Base-by-base conservation (phyloP, 2,329 filamentous ascomycete genomes). In the Talaromyces sp. region DNA sequence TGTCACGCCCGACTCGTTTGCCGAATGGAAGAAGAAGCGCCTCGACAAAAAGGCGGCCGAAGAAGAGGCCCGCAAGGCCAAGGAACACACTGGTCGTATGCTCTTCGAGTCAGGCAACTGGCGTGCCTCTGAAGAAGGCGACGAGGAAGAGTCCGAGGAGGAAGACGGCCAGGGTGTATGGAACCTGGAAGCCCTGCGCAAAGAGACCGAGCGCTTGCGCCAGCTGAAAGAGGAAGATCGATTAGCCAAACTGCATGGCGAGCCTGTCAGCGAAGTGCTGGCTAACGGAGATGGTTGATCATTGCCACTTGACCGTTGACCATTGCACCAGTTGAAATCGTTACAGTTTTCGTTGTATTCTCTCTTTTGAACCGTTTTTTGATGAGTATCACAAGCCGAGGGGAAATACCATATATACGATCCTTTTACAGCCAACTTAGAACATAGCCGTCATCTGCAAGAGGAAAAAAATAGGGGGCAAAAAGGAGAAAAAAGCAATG, bases 101-200 rank as follows among this genome's bases (percentile, higher is more conserved):
- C 83, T 99, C 78, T 99, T 99, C 75, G 95, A 99, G 79, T 95
- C 92, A 76, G 95, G 95, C 70, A 93, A 96, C 75, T 99, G 94
- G 94, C 82, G 87, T 64, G 42, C 84, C 4, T 23, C 23, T 23
- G 23, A 23, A 23, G 83, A 84, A 14, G 86, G 86, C 18, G 87
- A 87, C 10, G 77, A 79, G 8, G 75, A 72, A 18, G 55, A 52
- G 10, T 57, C 55, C 23, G 87, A 87, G 4, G 77, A 79, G 7
- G 75, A 72, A 30, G 73, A 79, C 53, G 79, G 86, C 10, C 75
- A 78, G 59, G 77, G 69, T 56, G 77, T 79, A 5, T 97, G 88
- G 87, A 96, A 96, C 71, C 77, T 97, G 69, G 88, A 92, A 69
- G 91, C 88, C 64, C 78, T 98, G 73, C 85, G 95, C 63, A 82